phyloP scores from a whole-genome alignment of 179 eudicot species.

The Spergularia azorica region DNA sequence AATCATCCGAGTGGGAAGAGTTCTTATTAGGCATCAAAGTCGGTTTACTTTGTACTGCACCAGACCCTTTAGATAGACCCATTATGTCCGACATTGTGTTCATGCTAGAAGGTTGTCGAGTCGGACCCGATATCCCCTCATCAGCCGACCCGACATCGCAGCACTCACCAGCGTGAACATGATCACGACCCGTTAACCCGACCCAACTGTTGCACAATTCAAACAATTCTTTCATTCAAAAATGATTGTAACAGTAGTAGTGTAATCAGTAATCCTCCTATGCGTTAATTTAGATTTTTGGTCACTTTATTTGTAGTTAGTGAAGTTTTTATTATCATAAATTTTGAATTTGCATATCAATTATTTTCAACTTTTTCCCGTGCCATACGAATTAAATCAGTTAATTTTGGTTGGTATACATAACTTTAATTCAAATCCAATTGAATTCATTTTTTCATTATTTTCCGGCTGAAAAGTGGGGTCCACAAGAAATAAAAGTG shows the following conservation, averaged over 20 bases:
- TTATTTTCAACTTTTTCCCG: conserved; percentile 12
- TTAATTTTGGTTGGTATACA: not conserved
- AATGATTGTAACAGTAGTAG: conserved; percentile 25
- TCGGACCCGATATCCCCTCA: conserved; percentile 65
- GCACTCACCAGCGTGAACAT: conserved; percentile 39
- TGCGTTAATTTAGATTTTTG: conserved; percentile 7
- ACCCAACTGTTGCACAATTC: conserved; percentile 23
- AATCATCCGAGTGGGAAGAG: conserved; percentile 81
- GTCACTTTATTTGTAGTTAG: not conserved
- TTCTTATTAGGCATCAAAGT: conserved; percentile 70
- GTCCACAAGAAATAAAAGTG: conserved; percentile 12
- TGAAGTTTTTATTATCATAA: conserved; percentile 5
- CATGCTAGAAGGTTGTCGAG: conserved; percentile 78
- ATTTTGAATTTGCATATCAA: not conserved
- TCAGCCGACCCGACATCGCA: conserved; percentile 66
- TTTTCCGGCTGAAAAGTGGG: conserved; percentile 11
- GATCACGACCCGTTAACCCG: not conserved
- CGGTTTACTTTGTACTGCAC: conserved; percentile 62
- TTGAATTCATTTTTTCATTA: not conserved
- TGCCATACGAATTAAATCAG: not conserved
- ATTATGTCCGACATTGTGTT: conserved; percentile 63
- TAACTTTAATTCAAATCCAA: conserved; percentile 11
- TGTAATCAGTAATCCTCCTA: not conserved
- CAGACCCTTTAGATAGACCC: conserved; percentile 64
- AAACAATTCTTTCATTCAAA: conserved; percentile 21